Conservation (phyloP, 208 protist genomes). For the Trypanosoma avium region DNA sequence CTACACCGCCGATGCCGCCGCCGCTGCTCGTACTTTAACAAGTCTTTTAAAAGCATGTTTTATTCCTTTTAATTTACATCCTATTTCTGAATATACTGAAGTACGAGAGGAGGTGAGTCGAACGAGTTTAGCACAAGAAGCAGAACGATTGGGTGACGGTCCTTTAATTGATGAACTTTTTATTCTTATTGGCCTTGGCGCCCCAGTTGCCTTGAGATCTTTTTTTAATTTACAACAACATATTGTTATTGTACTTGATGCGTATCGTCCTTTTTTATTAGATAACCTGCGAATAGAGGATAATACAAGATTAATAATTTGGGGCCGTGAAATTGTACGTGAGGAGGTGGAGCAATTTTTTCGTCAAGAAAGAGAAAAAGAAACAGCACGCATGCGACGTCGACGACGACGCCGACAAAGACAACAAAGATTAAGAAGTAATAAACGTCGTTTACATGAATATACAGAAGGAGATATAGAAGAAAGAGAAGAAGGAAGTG, state of each 20-base stretch:
- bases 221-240: constrained; percentile 74
- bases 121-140: constrained; percentile 62
- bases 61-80: constrained; percentile 79
- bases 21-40: constrained; percentile 65
- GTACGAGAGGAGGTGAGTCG: constrained; percentile 44
- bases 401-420: constrained; percentile 4
- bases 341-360: constrained; percentile 80
- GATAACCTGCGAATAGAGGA: constrained; percentile 64
- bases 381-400: constrained; percentile 19
- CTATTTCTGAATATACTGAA: constrained; percentile 66
- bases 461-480: constrained; percentile 12
- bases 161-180: constrained; percentile 63
- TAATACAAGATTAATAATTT: constrained; percentile 52
- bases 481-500: constrained; percentile 22
- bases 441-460: constrained; percentile 15
- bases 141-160: constrained; percentile 27
- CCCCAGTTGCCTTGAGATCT: constrained; percentile 40
- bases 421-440: constrained; percentile 8
- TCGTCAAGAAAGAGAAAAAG: constrained; percentile 30
- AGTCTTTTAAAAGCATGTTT: constrained; percentile 71
- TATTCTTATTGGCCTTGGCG: constrained; percentile 78
- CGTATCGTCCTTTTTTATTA: constrained; percentile 74
- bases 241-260: constrained; percentile 78
- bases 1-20: constrained; percentile 73
- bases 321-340: constrained; percentile 57